phyloP scores from a whole-genome alignment of 1,284 basidiomycete genomes.

The Tetrapyrgos nigripes region DNA sequence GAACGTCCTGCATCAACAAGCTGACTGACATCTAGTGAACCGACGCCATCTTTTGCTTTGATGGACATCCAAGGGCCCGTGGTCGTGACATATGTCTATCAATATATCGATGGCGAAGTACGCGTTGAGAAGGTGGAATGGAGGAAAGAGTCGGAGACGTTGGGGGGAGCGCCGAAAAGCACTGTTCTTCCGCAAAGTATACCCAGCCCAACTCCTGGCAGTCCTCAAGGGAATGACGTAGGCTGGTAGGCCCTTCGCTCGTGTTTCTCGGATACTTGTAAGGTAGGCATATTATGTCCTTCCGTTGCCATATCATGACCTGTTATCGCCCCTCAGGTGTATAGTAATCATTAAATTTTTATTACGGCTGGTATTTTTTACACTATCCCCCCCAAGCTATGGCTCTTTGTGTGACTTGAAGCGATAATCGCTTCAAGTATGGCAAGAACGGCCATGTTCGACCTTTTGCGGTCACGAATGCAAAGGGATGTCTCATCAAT shows the following conservation, averaged over 20 bases:
- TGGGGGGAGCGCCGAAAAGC: constrained; percentile 32
- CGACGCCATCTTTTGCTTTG: constrained; percentile 80
- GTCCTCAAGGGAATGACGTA: constrained; percentile 23
- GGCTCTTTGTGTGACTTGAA: no score
- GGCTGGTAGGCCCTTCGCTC: not conserved
- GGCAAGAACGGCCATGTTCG: no score
- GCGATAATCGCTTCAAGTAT: no score
- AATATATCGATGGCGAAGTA: constrained; percentile 92
- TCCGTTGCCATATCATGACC: constrained; percentile 48
- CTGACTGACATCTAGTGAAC: constrained; percentile 38
- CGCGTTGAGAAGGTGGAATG: constrained; percentile 88
- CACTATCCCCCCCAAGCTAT: no score
- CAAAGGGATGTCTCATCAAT: no score
- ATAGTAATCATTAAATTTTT: no score
- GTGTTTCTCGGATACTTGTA: not conserved
- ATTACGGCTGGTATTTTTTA: no score
- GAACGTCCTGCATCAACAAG: not conserved
- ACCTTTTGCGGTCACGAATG: no score
- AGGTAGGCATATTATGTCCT: constrained; percentile 32
- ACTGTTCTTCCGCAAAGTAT: constrained; percentile 54
- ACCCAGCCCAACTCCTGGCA: constrained; percentile 40
- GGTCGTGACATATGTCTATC: constrained; percentile 96
- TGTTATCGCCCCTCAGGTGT: no score
- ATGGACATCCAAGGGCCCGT: constrained; percentile 96
- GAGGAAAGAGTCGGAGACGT: constrained; percentile 67